Conservation (phyloP, 2,329 filamentous ascomycete species). For the Alternaria arbusti region DNA sequence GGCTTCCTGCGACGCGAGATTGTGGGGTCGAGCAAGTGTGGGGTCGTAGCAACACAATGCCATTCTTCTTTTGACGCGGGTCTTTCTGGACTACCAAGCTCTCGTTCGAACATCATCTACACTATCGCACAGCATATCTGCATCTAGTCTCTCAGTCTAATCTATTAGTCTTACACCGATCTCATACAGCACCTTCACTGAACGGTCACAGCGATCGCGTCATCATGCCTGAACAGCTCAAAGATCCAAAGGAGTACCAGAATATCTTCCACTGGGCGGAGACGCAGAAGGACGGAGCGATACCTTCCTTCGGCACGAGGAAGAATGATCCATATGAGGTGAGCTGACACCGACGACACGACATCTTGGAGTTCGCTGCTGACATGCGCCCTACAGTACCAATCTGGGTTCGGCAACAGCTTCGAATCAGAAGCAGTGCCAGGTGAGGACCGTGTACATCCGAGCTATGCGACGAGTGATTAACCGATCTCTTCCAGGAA, state of each 20-base stretch:
- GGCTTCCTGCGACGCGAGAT: background rate
- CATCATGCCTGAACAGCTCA: constrained; percentile 33
- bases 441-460: constrained; percentile 25
- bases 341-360: constrained; percentile 17
- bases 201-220: background rate
- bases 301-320: constrained; percentile 61
- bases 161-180: background rate
- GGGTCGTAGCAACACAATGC: constrained; percentile 6
- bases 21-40: constrained; percentile 19
- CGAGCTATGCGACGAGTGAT: constrained; percentile 4
- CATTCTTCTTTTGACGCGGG: constrained; percentile 7
- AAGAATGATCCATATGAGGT: constrained; percentile 63
- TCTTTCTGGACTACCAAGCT: background rate
- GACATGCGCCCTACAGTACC: constrained; percentile 51
- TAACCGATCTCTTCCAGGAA: constrained; percentile 35
- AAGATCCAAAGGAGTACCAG: constrained; percentile 48
- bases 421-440: constrained; percentile 57
- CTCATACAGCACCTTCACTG: background rate
- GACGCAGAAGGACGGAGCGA: constrained; percentile 63
- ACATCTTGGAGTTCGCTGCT: constrained; percentile 3
- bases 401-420: constrained; percentile 63
- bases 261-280: constrained; percentile 60
- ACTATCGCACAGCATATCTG: background rate
- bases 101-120: background rate
- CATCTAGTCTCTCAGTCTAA: background rate